Evolutionary conservation across 805 yeast species (phyloP).

Genomic region (Lipomyces chichibuensis): DNA sequence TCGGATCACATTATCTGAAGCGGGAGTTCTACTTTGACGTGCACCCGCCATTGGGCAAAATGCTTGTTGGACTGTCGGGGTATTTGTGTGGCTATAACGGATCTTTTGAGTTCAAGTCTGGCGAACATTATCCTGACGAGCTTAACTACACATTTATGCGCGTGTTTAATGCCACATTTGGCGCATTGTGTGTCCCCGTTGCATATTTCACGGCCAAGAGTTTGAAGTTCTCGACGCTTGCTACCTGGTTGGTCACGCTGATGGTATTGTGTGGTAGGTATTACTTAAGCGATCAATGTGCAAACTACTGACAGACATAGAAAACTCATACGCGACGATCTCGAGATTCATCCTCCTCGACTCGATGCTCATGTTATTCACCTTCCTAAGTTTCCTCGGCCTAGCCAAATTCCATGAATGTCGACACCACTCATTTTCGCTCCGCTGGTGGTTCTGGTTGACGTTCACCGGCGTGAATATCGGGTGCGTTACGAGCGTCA

Average conservation of each 20-base stretch:
- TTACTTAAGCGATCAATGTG: not conserved
- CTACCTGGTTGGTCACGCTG: constrained; percentile 76
- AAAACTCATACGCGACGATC: constrained; percentile 79
- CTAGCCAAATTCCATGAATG: constrained; percentile 71
- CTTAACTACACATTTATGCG: constrained; percentile 86
- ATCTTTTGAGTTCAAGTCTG: constrained; percentile 84
- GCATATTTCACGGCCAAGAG: constrained; percentile 81
- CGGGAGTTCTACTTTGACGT: constrained; percentile 95
- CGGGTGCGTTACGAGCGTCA: constrained; percentile 84
- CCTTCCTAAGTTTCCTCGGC: constrained; percentile 76
- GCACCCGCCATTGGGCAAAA: constrained; percentile 96
- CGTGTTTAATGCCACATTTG: constrained; percentile 80
- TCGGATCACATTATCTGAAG: constrained; percentile 85
- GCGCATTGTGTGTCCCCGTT: constrained; percentile 81
- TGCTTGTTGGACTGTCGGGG: constrained; percentile 87
- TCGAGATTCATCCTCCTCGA: constrained; percentile 90
- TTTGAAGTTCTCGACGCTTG: constrained; percentile 68
- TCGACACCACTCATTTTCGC: constrained; percentile 62
- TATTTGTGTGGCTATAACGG: constrained; percentile 87
- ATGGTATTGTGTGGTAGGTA: constrained; percentile 54
- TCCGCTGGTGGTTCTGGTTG: constrained; percentile 95
- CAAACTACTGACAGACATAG: constrained; percentile 53
- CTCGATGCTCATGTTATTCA: constrained; percentile 86
- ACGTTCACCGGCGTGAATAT: constrained; percentile 78
- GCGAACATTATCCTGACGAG: constrained; percentile 71